These are phyloP conservation scores for Filobasidium wieringae DNA, from an alignment of 768 basidiomycete species.

Conservation along the genomic window DNA sequence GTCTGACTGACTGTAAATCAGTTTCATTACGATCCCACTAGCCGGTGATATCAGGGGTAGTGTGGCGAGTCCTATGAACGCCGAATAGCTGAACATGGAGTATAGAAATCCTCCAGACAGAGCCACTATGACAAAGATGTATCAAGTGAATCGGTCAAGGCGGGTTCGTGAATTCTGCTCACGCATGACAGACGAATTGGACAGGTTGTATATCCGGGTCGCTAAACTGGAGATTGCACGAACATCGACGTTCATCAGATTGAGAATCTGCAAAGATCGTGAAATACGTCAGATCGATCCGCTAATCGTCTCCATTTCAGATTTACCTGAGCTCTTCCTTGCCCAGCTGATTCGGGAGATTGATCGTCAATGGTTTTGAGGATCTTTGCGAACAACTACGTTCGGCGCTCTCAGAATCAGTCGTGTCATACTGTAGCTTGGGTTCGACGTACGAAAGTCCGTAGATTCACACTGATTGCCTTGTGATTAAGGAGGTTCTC, in stretches of 20 bases:
- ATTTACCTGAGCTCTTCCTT: slow-evolving; percentile 6
- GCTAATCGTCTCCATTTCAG: no score
- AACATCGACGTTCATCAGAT: slow-evolving; percentile 29
- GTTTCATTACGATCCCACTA: background rate
- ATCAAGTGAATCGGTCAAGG: slow-evolving; percentile 13
- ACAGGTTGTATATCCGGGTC: slow-evolving; percentile 17
- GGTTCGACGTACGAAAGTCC: slow-evolving; percentile 20
- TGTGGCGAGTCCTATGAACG: slow-evolving; percentile 27
- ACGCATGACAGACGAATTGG: slow-evolving; percentile 17
- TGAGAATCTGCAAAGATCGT: slow-evolving; percentile 24
- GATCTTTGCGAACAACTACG: slow-evolving; percentile 30
- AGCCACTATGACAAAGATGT: slow-evolving; percentile 14
- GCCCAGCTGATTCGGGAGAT: slow-evolving; percentile 22
- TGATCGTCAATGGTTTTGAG: slow-evolving; percentile 26
- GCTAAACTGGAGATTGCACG: slow-evolving; percentile 22
- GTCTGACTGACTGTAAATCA: background rate
- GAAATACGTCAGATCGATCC: background rate
- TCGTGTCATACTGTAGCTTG: background rate
- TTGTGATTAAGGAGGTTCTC: slow-evolving; percentile 27
- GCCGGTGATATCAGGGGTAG: slow-evolving; percentile 23
- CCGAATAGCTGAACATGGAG: slow-evolving; percentile 26
- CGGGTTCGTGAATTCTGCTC: background rate
- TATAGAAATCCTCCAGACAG: slow-evolving; percentile 23
- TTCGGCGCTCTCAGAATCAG: background rate
- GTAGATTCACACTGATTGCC: slow-evolving; percentile 23